Percentiles rank a stretch among this genome's conserved stretches.
phyloP scores from a whole-genome alignment of 306 rosid species.

The Oemleria cerasiformis region DNA sequence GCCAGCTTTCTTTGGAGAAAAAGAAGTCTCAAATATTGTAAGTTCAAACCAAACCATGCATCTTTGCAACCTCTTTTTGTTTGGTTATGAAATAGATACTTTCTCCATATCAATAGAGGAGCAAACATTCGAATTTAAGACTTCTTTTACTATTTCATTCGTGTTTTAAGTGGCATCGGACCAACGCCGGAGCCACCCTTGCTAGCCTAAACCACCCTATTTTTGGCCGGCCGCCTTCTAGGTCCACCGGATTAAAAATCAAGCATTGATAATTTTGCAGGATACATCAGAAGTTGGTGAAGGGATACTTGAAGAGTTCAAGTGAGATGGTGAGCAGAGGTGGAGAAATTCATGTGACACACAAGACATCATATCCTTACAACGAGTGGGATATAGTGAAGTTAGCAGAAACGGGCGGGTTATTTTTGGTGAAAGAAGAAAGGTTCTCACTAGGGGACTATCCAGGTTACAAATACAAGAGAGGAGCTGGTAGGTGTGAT shows the following conservation, averaged over 20 bases:
- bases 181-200: too few relatives aligned
- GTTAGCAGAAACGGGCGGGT: background rate
- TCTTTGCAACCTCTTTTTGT: background rate
- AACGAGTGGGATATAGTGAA: conserved; percentile 29
- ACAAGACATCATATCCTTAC: conserved; percentile 38
- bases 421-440: conserved; percentile 3
- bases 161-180: too few relatives aligned
- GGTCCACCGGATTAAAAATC: too few relatives aligned
- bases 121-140: too few relatives aligned
- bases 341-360: conserved; percentile 49
- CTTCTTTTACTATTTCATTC: too few relatives aligned
- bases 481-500: conserved; percentile 24
- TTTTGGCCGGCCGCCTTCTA: too few relatives aligned
- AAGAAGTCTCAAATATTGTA: background rate
- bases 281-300: conserved; percentile 27
- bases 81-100: too few relatives aligned
- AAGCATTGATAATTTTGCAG: too few relatives aligned
- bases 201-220: too few relatives aligned
- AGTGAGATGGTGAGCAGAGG: background rate
- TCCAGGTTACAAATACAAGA: conserved; percentile 32
- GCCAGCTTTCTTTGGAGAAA: background rate
- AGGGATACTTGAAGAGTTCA: conserved; percentile 32
- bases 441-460: conserved; percentile 6
- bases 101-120: too few relatives aligned
- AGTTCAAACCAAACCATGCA: background rate